These are phyloP conservation scores for Rheum nobile DNA, from an alignment of 148 eudicot genomes.

Conservation along the genomic window DNA sequence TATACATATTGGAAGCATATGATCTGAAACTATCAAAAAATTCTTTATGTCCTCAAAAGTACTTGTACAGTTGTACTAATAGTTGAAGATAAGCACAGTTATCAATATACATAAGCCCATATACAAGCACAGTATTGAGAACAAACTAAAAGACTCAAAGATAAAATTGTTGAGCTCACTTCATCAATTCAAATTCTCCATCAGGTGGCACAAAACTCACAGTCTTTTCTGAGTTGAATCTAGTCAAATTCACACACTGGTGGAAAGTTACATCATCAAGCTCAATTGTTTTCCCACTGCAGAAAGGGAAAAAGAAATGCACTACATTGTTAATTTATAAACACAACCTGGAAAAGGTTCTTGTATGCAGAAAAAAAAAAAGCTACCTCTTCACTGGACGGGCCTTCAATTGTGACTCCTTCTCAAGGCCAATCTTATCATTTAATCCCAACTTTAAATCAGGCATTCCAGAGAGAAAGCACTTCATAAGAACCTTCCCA, in stretches of 20 bases:
- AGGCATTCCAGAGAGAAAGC: constrained; percentile 99
- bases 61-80: not conserved
- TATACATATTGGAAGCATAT: not conserved
- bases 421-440: constrained; percentile 98
- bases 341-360: not conserved
- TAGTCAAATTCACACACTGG: constrained; percentile 94
- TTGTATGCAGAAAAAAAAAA: not conserved
- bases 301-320: constrained; percentile 11
- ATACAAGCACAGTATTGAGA: not conserved
- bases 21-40: not conserved
- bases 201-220: constrained; percentile 99
- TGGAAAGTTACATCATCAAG: constrained; percentile 99
- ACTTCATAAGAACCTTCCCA: constrained; percentile 96
- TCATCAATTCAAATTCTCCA: constrained; percentile 99
- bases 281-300: constrained; percentile 97
- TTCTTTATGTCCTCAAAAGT: not conserved
- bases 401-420: constrained; percentile 86
- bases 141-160: not conserved
- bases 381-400: constrained; percentile 88
- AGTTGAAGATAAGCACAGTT: not conserved
- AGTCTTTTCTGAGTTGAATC: constrained; percentile 97
- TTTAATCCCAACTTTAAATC: constrained; percentile 96
- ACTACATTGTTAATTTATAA: not conserved
- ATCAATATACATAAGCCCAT: not conserved
- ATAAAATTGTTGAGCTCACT: constrained; percentile 37